Evolutionary conservation across 352 stramenopile genomes (phyloP).

Genomic region (Phytophthora fragariae): DNA sequence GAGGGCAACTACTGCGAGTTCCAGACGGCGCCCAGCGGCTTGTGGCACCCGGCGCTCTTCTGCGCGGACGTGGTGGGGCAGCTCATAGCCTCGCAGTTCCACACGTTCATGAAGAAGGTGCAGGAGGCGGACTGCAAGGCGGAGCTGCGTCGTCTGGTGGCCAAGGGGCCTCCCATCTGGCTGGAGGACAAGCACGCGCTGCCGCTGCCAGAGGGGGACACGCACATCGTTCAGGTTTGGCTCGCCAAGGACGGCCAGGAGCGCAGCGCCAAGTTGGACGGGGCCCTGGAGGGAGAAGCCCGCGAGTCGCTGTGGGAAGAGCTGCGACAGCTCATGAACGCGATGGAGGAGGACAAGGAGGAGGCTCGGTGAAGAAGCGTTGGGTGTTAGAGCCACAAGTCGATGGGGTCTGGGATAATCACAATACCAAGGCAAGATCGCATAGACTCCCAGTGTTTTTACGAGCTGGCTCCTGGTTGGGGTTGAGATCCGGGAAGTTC

Average conservation of each 20-base stretch:
- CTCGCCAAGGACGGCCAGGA: conserved; percentile 87
- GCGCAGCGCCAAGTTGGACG: conserved; percentile 87
- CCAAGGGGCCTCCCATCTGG: conserved; percentile 92
- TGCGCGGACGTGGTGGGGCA: conserved; percentile 80
- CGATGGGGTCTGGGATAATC: too few species aligned
- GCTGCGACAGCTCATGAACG: conserved; percentile 69
- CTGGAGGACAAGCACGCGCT: conserved; percentile 93
- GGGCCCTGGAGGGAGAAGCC: conserved; percentile 89
- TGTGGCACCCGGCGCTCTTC: conserved; percentile 89
- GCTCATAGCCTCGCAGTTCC: conserved; percentile 92
- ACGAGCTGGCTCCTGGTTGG: too few species aligned
- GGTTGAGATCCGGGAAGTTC: too few species aligned
- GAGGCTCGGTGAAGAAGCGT: conserved; percentile 55
- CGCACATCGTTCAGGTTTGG: conserved; percentile 91
- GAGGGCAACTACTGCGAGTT: conserved; percentile 93
- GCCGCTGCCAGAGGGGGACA: conserved; percentile 89
- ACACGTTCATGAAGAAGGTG: conserved; percentile 93
- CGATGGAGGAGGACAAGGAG: conserved; percentile 87
- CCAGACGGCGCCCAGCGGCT: conserved; percentile 89
- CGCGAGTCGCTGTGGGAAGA: conserved; percentile 79
- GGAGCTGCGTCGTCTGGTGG: conserved; percentile 92
- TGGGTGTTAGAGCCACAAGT: neutral
- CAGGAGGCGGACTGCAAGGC: conserved; percentile 95
- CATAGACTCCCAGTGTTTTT: too few species aligned
- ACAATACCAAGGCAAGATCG: too few species aligned